Evolutionary conservation across 257 asterid species (phyloP), one percentile per base, ranked within the genome.

Genomic region (Primulina tabacum): DNA sequence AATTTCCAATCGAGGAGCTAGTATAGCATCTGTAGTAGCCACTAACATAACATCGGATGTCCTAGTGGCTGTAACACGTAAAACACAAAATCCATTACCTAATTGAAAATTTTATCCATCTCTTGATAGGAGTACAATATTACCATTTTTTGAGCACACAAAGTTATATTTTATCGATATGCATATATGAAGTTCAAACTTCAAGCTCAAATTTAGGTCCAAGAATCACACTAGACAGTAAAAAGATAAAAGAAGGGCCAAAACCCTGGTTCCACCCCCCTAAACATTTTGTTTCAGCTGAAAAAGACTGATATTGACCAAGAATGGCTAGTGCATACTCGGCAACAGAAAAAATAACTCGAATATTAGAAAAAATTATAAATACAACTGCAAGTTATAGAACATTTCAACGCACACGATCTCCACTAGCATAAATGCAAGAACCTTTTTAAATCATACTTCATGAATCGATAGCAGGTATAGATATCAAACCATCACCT

Each of bases 11-110:
- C 16, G 69, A 66, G 78, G 79, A 69, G 69, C 67, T 74, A 29
- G 78, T 56, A 60, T 60, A 68, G 71, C 60, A 72, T 61, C 77
- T 65, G 66, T 55, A 62, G 71, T 68, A 61, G 63, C 76, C 70
- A 69, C 33, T 61, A 69, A 75, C 64, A 68, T 65, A 69, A 20
- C 72, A 74, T 68, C 79, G 67, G 80, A 80, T 43, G 50, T 64
- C 72, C 83, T 57, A 29, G 66, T 37, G 56, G 74, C 85, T 77
- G 79, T 76, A 68, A 57, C 65, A 69, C 68, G 64, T 18, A 63
- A 65, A 47, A 21, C 43, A 37, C 52, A 59, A 59, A 35, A 78
- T 65, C 63, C 63, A 37, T 75, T 68, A 59, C 55, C 69, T 56
- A 34, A 67, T 60, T 30, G 53, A 29, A 30, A 28, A 28, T 28